Conservation (phyloP, 495 filamentous ascomycete species). For the Neurospora sp. region DNA sequence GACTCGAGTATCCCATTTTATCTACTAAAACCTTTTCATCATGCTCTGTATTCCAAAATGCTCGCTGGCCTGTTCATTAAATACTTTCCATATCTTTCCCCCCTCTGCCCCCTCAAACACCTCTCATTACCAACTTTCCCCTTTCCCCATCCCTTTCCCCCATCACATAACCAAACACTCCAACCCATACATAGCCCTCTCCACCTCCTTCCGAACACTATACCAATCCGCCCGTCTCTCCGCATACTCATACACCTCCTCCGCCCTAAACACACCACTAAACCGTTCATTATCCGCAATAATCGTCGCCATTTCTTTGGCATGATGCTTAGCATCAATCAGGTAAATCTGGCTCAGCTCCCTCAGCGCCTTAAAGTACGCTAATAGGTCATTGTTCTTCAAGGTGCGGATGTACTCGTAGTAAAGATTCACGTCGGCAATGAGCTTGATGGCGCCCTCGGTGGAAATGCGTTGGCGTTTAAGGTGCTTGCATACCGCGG, state of each 20-base stretch:
- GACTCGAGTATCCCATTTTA: background rate
- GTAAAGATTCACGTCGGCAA: conserved; percentile 94
- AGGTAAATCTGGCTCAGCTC: conserved; percentile 94
- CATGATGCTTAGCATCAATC: conserved; percentile 75
- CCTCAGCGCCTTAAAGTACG: conserved; percentile 85
- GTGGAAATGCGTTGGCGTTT: conserved; percentile 90
- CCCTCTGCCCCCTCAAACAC: no score
- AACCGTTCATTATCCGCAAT: conserved; percentile 91
- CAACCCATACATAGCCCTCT: conserved; percentile 95
- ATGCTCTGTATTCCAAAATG: background rate
- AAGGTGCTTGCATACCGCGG: conserved; percentile 87
- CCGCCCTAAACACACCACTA: conserved; percentile 80
- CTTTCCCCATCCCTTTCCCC: conserved; percentile 1
- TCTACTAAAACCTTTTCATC: background rate
- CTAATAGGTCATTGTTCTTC: conserved; percentile 68
- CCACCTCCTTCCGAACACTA: conserved; percentile 72
- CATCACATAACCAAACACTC: conserved; percentile 78
- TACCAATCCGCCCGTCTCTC: conserved; percentile 94
- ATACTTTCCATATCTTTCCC: background rate
- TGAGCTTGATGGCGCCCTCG: conserved; percentile 83
- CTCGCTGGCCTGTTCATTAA: background rate
- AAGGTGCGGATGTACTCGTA: conserved; percentile 73
- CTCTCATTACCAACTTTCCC: background rate
- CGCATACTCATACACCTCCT: conserved; percentile 97
- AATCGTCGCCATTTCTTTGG: conserved; percentile 88